These are phyloP conservation scores for Nymphaea colorata DNA, from an alignment of 164 flowering plant species.

Conservation along the genomic window DNA sequence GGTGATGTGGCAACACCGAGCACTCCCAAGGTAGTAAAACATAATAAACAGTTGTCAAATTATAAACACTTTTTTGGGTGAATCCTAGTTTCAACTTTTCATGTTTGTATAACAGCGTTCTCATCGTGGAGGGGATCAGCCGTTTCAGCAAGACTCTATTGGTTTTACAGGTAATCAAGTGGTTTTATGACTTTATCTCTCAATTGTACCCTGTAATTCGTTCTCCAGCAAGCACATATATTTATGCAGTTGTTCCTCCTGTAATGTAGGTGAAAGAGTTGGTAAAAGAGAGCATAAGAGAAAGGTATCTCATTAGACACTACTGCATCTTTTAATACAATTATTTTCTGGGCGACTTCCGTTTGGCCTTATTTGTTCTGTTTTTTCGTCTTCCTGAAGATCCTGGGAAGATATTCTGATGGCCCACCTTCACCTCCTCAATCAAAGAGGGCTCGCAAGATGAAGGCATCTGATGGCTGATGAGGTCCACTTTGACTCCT, in stretches of 20 bases:
- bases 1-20: conserved; percentile 41
- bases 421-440: conserved; percentile 77
- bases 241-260: not conserved
- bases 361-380: not conserved
- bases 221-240: not conserved
- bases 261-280: conserved; percentile 60
- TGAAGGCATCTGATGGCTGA: conserved; percentile 55
- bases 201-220: not conserved
- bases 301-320: conserved; percentile 33
- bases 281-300: conserved; percentile 77
- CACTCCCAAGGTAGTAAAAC: conserved; percentile 59
- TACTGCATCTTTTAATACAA: not conserved
- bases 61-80: not conserved
- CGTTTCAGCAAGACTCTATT: conserved; percentile 50
- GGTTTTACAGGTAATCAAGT: conserved; percentile 54
- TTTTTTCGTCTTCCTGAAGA: conserved; percentile 22
- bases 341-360: not conserved
- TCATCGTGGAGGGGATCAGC: conserved; percentile 39
- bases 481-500: not conserved
- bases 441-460: conserved; percentile 65
- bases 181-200: not conserved
- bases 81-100: not conserved
- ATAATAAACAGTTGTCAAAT: not conserved
- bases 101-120: conserved; percentile 25
- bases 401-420: conserved; percentile 61